Evolutionary conservation across 176 grass and related monocot species (phyloP), one percentile per base, ranked within the genome.

Genomic region (Bothriochloa decipiens): DNA sequence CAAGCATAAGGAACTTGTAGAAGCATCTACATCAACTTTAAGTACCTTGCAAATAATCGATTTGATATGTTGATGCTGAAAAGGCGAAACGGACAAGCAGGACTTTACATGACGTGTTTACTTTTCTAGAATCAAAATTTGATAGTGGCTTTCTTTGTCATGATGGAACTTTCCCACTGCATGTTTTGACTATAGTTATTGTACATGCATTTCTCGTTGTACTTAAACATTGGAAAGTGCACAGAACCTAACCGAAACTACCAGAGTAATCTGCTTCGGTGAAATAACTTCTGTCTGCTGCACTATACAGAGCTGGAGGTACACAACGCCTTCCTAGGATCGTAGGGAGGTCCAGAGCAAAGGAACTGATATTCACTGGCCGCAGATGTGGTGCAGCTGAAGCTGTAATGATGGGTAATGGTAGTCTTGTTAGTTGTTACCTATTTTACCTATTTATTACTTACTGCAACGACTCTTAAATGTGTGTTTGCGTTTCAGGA

Each of bases 261-360:
- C n/a, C 42, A 52, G 71, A 84, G 25, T 2, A 64, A 64, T 69
- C 18, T 74, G 32, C 49, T 65, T 40, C 33, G n/a, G 88, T 89
- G 50, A 55, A 94, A 86, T 73, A 83, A 52, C 16, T 17, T 43
- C 42, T 12, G 22, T 84, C 50, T 82, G 40, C 28, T 81, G 22
- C 29, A 63, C 83, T 80, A 70, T 79, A 27, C 61, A 99, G 93
- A 89, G 96, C 93, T 74, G 93, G 96, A 33, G 93, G 93, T 10
- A 99, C 93, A 29, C 96, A 96, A 25, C 89, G 91, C 41, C 90
- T 99, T 88, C 93, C 96, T 45, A 92, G 93, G 77, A 84, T 96
- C 33, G 78, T 94, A 36, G 96, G 96, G 76, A 89, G 53, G 23
- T 84, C 90, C 50, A 88, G 80, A 78, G 96, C 96, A 58, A 99